Percentiles rank a stretch among this genome's conserved stretches.
Evolutionary conservation across 2,329 filamentous ascomycete genomes (phyloP).

Genomic region (Domatiomyces globalis): DNA sequence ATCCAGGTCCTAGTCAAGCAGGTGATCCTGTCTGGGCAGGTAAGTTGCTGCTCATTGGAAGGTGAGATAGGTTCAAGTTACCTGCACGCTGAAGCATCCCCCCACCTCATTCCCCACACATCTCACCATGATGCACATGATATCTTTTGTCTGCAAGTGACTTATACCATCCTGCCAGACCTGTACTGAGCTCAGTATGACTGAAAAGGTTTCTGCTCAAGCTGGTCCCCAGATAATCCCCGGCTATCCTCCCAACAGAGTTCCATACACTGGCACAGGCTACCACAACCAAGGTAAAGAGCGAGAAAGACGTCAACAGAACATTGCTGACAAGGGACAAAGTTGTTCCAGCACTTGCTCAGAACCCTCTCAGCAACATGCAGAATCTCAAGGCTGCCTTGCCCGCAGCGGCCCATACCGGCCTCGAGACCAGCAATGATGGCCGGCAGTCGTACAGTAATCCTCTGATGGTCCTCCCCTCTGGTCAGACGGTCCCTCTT

Average conservation of each 20-base stretch:
- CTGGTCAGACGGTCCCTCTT: constrained; percentile 17
- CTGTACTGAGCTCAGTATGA: constrained; percentile 4
- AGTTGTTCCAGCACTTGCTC: neutral
- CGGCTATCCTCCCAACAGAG: constrained; percentile 11
- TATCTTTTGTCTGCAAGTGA: neutral
- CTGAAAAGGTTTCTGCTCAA: constrained; percentile 12
- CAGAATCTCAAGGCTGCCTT: constrained; percentile 16
- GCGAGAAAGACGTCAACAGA: too few relatives aligned
- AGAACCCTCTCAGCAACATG: constrained; percentile 14
- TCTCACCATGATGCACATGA: neutral
- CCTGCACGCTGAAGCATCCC: too few relatives aligned
- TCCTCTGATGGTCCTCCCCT: constrained; percentile 17
- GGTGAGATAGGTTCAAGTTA: neutral
- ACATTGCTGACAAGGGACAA: neutral
- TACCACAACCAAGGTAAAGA: constrained; percentile 12
- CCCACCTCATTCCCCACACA: too few relatives aligned
- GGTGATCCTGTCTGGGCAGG: neutral
- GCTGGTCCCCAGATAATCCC: constrained; percentile 7
- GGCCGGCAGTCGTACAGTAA: constrained; percentile 13
- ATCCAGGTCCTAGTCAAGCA: constrained; percentile 1
- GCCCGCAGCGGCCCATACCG: constrained; percentile 8
- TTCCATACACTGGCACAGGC: constrained; percentile 8
- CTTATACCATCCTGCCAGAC: neutral
- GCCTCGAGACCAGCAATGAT: constrained; percentile 7
- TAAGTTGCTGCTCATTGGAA: neutral